Percentiles rank a stretch among this genome's conserved stretches.
Conservation (phyloP, 1,139 yeast genomes). For the Eremothecium gossypii region DNA sequence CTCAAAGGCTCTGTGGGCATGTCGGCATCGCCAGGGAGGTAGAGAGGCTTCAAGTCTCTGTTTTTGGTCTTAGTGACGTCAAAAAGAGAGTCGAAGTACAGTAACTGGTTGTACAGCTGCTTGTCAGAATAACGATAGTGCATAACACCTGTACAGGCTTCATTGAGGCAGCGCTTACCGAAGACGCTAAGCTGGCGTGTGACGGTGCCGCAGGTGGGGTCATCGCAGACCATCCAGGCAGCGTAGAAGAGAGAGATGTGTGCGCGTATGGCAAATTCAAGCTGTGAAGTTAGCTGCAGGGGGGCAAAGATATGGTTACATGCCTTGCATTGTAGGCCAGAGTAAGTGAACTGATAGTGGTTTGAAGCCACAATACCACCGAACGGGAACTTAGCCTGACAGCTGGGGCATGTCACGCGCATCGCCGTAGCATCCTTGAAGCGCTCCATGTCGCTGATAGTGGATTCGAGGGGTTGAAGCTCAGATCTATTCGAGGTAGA, state of each 20-base stretch:
- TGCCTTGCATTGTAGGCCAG: constrained; percentile 61
- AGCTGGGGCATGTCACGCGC: constrained; percentile 47
- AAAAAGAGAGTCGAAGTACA: constrained; percentile 70
- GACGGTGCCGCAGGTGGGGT: constrained; percentile 65
- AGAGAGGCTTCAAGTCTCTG: constrained; percentile 43
- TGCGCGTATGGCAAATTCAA: constrained; percentile 60
- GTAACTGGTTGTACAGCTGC: constrained; percentile 75
- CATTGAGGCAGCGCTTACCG: constrained; percentile 68
- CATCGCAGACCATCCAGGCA: constrained; percentile 82
- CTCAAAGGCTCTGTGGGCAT: constrained; percentile 36
- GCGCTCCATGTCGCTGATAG: constrained; percentile 72
- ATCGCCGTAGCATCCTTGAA: constrained; percentile 58
- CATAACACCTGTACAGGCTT: constrained; percentile 78
- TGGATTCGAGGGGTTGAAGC: constrained; percentile 70
- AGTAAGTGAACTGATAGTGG: constrained; percentile 49
- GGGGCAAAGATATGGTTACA: constrained; percentile 48
- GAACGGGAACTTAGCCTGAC: constrained; percentile 53
- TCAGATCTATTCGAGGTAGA: constrained; percentile 36
- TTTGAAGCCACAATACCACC: constrained; percentile 65
- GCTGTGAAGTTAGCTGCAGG: constrained; percentile 55
- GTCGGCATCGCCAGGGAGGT: constrained; percentile 29
- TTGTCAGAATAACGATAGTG: constrained; percentile 68
- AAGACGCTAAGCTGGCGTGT: constrained; percentile 87
- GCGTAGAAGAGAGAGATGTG: constrained; percentile 73
- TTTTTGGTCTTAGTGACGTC: constrained; percentile 73